Conservation (phyloP, 2,329 filamentous ascomycete species). For the Sordariomycetes sp. region DNA sequence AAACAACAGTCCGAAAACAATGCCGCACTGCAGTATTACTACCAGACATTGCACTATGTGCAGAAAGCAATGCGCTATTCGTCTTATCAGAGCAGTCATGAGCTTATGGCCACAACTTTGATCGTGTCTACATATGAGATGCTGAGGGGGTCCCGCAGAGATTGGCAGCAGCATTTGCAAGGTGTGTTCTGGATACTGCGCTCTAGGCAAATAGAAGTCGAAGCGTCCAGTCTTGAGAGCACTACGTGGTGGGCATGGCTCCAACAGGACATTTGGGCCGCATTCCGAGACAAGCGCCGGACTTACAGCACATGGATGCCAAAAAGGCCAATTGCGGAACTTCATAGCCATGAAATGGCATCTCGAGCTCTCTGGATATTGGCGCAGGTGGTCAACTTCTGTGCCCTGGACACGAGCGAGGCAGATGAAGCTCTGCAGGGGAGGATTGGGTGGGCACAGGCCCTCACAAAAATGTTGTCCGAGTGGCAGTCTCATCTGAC, state of each 20-base stretch:
- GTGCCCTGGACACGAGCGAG: too few relatives aligned
- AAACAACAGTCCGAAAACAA: too few relatives aligned
- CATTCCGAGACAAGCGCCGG: slow-evolving; percentile 47
- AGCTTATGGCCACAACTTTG: slow-evolving; percentile 49
- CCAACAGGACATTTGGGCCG: slow-evolving; percentile 57
- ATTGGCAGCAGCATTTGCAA: slow-evolving; percentile 53
- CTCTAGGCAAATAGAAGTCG: slow-evolving; percentile 52
- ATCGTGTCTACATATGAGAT: slow-evolving; percentile 58
- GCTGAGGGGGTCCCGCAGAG: slow-evolving; percentile 46
- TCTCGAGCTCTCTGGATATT: slow-evolving; percentile 44
- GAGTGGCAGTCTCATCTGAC: slow-evolving; percentile 38
- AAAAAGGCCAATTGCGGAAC: slow-evolving; percentile 32
- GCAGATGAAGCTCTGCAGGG: too few relatives aligned
- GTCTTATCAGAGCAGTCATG: slow-evolving; percentile 46
- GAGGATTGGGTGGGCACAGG: slow-evolving; percentile 34
- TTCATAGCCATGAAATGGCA: slow-evolving; percentile 45
- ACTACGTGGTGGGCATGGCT: slow-evolving; percentile 60
- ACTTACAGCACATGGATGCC: slow-evolving; percentile 51
- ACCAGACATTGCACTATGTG: slow-evolving; percentile 53
- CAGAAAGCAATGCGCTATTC: slow-evolving; percentile 49
- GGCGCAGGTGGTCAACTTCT: slow-evolving; percentile 48
- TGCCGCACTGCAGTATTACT: too few relatives aligned
- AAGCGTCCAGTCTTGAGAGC: slow-evolving; percentile 43
- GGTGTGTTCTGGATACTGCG: slow-evolving; percentile 59
- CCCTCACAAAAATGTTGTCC: slow-evolving; percentile 35